phyloP scores from a whole-genome alignment of 2,329 filamentous ascomycete species.

The Ascochyta viciae-villosae region DNA sequence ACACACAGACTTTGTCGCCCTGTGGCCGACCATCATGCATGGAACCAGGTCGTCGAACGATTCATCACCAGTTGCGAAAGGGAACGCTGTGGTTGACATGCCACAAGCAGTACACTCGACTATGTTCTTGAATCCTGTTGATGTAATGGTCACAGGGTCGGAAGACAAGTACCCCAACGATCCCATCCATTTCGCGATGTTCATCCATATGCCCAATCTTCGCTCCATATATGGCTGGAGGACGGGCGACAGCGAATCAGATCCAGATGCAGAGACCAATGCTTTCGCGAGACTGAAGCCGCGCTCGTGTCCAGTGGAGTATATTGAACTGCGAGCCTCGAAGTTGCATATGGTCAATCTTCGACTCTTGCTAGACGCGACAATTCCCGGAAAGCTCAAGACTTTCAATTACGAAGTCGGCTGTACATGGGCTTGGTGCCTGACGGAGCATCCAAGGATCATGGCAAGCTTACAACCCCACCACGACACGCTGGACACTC shows the following conservation, averaged over 20 bases:
- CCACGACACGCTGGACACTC: no score
- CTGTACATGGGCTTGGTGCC: background rate
- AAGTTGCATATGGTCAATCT: background rate
- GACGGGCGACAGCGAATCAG: no score
- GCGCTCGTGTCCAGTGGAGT: background rate
- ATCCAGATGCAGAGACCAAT: no score
- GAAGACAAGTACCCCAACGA: background rate
- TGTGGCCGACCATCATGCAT: no score
- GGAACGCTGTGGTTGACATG: background rate
- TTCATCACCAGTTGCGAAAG: background rate
- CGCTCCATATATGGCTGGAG: no score
- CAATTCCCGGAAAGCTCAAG: conserved; percentile 18
- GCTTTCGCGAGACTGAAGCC: background rate
- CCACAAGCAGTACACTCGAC: background rate
- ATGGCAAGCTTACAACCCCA: no score
- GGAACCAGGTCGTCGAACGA: no score
- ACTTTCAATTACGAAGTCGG: conserved; percentile 18
- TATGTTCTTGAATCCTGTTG: background rate
- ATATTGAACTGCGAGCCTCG: background rate
- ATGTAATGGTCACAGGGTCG: background rate
- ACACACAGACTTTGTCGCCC: no score
- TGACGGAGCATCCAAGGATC: no score
- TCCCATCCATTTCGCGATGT: background rate
- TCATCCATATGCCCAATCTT: background rate
- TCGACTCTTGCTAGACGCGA: background rate